These are phyloP conservation scores for Pseudoscleropodium purum DNA, from an alignment of 225 moss, liverwort and hornwort species.

Conservation along the genomic window DNA sequence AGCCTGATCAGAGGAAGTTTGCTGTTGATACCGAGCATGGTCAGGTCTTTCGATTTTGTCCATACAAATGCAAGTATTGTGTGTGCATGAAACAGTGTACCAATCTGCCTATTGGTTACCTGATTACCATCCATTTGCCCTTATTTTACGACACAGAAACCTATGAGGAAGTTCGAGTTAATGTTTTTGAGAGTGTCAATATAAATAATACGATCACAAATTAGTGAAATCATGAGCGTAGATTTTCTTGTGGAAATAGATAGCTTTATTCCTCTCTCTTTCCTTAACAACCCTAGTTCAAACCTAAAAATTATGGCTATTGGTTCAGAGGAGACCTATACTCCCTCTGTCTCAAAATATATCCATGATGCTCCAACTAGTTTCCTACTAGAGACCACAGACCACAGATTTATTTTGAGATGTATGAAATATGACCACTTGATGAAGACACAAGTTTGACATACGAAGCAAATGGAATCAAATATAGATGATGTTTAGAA, in stretches of 20 bases:
- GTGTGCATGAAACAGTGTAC: not conserved
- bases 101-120: not conserved
- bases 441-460: not conserved
- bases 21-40: not conserved
- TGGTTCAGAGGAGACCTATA: not conserved
- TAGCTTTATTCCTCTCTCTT: not conserved
- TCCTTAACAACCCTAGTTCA: too few relatives aligned
- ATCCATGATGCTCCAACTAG: not conserved
- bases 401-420: not conserved
- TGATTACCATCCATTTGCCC: not conserved
- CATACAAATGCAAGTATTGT: not conserved
- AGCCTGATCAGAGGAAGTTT: not conserved
- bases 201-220: not conserved
- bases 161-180: not conserved
- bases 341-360: not conserved
- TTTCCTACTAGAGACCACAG: not conserved
- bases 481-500: too few relatives aligned
- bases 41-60: slow-evolving; percentile 1
- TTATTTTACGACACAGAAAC: too few relatives aligned
- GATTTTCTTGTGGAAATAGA: not conserved
- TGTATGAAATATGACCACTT: too few relatives aligned
- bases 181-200: too few relatives aligned
- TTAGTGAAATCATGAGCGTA: not conserved
- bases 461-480: not conserved
- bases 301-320: not conserved